Evolutionary conservation across 2,329 filamentous ascomycete species (phyloP).

Genomic region (Herpotrichia juniperi): DNA sequence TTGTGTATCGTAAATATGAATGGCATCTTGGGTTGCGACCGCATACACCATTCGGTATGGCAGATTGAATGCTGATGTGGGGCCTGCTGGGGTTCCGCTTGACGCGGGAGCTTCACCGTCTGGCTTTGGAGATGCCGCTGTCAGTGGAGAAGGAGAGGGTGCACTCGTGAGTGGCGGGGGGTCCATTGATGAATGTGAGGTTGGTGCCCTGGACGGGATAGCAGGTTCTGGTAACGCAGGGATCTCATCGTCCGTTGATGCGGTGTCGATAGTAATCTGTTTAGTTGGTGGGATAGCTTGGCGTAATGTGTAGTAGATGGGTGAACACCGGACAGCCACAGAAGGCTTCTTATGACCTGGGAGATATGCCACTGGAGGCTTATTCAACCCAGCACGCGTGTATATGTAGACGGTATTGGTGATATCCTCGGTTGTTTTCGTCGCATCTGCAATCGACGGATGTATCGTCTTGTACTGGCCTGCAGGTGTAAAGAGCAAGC

Average conservation of each 20-base stretch:
- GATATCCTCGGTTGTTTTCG: slow-evolving; percentile 80
- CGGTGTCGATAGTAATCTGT: slow-evolving; percentile 94
- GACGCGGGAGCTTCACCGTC: slow-evolving; percentile 62
- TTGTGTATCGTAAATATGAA: slow-evolving; percentile 95
- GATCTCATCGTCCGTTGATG: slow-evolving; percentile 83
- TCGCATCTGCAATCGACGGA: slow-evolving; percentile 67
- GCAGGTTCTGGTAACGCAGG: slow-evolving; percentile 83
- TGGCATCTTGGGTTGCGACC: slow-evolving; percentile 94
- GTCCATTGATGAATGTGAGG: slow-evolving; percentile 75
- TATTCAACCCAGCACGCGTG: slow-evolving; percentile 93
- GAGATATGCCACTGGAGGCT: slow-evolving; percentile 90
- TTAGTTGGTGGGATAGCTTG: slow-evolving; percentile 71
- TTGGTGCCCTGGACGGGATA: slow-evolving; percentile 60
- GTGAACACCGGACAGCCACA: slow-evolving; percentile 92
- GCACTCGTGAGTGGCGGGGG: slow-evolving; percentile 72
- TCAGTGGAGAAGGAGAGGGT: slow-evolving; percentile 56
- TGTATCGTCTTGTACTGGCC: slow-evolving; percentile 91
- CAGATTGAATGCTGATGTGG: slow-evolving; percentile 74
- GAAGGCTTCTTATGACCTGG: slow-evolving; percentile 98
- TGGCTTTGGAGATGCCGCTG: slow-evolving; percentile 60
- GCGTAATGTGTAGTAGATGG: slow-evolving; percentile 82
- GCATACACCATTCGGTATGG: slow-evolving; percentile 96
- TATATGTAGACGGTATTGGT: slow-evolving; percentile 99
- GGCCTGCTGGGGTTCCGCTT: slow-evolving; percentile 55
- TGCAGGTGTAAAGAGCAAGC: slow-evolving; percentile 89